Conservation (phyloP, 1,139 yeast genomes). For the Nakaseomyces delphensis region DNA sequence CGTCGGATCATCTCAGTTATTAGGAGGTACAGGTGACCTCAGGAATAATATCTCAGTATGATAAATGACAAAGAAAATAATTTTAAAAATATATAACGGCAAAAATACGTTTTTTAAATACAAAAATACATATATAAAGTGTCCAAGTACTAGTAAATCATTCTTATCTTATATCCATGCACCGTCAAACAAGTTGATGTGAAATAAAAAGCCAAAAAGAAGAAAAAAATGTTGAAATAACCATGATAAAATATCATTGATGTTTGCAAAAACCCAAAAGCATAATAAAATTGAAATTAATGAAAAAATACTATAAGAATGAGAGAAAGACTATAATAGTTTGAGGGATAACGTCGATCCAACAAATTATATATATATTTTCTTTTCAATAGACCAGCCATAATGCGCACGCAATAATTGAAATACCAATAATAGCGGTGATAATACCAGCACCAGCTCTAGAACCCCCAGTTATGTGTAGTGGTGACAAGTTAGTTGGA, state of each 20-base stretch:
- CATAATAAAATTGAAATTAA: not conserved
- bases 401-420: conserved; percentile 54
- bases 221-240: not conserved
- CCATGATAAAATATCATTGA: not conserved
- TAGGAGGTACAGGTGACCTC: too few species aligned
- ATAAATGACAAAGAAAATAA: not conserved
- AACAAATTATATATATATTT: not conserved
- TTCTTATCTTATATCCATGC: not conserved
- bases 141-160: not conserved
- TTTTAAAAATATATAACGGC: not conserved
- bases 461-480: conserved; percentile 53
- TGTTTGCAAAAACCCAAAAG: not conserved
- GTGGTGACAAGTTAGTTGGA: conserved; percentile 36
- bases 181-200: not conserved
- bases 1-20: too few species aligned
- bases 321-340: not conserved
- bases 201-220: not conserved
- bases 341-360: not conserved
- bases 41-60: too few species aligned
- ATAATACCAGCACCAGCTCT: conserved; percentile 84
- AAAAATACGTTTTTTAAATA: not conserved
- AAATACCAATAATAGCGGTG: conserved; percentile 63
- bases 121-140: not conserved
- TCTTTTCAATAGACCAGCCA: conserved; percentile 64
- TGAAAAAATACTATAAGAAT: not conserved